Evolutionary conservation across 2,329 filamentous ascomycete genomes (phyloP), one percentile per base, ranked within the genome.

Genomic region (Conoideocrella luteorostrata): DNA sequence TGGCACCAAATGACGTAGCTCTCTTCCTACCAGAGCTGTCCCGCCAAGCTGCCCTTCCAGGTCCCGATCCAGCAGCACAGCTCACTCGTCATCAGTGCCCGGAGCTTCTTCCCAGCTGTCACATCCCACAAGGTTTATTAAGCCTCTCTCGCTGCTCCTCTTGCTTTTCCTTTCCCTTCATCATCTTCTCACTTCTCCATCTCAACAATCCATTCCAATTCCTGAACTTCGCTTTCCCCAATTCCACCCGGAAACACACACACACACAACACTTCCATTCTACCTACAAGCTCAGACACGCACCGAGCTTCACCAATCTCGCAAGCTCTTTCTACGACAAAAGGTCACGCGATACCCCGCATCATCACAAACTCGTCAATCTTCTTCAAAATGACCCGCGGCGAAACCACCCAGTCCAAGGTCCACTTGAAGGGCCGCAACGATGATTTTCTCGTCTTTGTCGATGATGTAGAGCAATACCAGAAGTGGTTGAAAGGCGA

Each of bases 401-500:
- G 83, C 70, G 84, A 87, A 70, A 75, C 77, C 52, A 63, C 66
- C 48, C 77, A 83, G 65, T 75, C 74, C 70, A 94, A 93, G 73
- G 77, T 95, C 69, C 84, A 91, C 78, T 89, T 80, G 82, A 86
- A 89, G 77, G 88, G 88, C 69, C 52, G 60, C 46, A 62, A 67
- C 24, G 75, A 80, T 28, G 75, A 80, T 63, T 81, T 76, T 58
- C 58, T 80, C 59, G 63, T 80, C 62, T 79, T 81, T 54, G 61
- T 81, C 39, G 77, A 81, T 50, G 76, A 78, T 53, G 52, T 63
- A 43, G 69, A 86, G 48, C 72, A 75, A 39, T 81, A 88, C 57
- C 73, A 86, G 66, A 82, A 91, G 65, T 97, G 91, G 91, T 80
- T 24, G 5, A 35, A 82, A 72, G 70, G 63, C 4, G 91, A 97